Conservation (phyloP, 352 stramenopile genomes). For the Pythium vanterpoolii region DNA sequence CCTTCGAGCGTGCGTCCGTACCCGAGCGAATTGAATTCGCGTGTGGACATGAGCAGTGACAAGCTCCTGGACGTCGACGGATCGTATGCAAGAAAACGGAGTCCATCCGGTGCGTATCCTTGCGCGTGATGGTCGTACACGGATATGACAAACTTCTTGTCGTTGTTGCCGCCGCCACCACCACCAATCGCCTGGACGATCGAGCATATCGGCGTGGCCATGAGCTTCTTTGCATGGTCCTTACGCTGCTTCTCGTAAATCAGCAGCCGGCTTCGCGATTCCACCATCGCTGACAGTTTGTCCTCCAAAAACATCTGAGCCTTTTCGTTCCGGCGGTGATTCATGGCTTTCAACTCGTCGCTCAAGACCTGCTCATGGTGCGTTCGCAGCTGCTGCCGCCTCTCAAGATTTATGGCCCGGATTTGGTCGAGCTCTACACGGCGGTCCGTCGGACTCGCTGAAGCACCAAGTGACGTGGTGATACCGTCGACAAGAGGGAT, state of each 20-base stretch:
- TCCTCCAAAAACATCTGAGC: slow-evolving; percentile 54
- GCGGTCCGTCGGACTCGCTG: background rate
- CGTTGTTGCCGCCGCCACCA: background rate
- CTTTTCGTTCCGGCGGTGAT: slow-evolving; percentile 40
- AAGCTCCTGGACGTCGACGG: slow-evolving; percentile 36
- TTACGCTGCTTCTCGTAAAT: slow-evolving; percentile 2
- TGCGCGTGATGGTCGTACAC: slow-evolving; percentile 37
- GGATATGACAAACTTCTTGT: slow-evolving; percentile 42
- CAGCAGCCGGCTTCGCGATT: slow-evolving; percentile 18
- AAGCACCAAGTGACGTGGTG: background rate
- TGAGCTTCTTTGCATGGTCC: slow-evolving; percentile 37
- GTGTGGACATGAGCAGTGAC: slow-evolving; percentile 33
- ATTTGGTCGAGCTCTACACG: slow-evolving; percentile 27
- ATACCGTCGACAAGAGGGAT: background rate
- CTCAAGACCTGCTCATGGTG: slow-evolving; percentile 12
- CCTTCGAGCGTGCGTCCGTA: slow-evolving; percentile 47
- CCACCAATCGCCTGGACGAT: slow-evolving; percentile 10
- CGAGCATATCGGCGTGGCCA: slow-evolving; percentile 15
- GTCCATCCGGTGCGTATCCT: slow-evolving; percentile 44
- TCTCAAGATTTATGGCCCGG: slow-evolving; percentile 17
- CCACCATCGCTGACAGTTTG: slow-evolving; percentile 19
- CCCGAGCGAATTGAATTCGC: slow-evolving; percentile 43
- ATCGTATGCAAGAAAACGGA: slow-evolving; percentile 57
- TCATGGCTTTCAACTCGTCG: slow-evolving; percentile 23
- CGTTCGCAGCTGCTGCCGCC: background rate